Conservation (phyloP, 1,139 yeast species). For the Yamadazyma buinensis region DNA sequence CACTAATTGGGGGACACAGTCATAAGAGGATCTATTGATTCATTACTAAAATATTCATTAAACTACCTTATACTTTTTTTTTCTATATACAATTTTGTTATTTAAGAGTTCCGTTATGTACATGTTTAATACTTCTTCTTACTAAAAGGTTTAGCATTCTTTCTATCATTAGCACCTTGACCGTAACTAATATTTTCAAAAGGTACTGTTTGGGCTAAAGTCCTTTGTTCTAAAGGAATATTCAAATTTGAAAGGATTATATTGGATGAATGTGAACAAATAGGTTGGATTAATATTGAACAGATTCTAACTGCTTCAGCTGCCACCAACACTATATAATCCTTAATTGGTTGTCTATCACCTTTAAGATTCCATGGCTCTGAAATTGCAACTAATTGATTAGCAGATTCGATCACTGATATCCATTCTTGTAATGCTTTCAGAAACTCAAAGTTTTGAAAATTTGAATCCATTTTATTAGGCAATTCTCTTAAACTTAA, state of each 20-base stretch:
- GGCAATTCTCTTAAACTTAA: constrained; percentile 22
- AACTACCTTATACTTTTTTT: too few species aligned
- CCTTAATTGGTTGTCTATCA: constrained; percentile 27
- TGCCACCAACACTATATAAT: constrained; percentile 56
- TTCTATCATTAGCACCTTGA: constrained; percentile 25
- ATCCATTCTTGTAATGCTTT: constrained; percentile 63
- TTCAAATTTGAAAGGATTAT: constrained; percentile 58
- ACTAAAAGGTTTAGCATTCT: constrained; percentile 5
- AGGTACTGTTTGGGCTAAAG: constrained; percentile 52
- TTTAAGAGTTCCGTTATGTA: too few species aligned
- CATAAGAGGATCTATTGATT: too few species aligned
- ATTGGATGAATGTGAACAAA: constrained; percentile 63
- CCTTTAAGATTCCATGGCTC: constrained; percentile 64
- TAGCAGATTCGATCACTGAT: constrained; percentile 57
- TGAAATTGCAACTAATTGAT: constrained; percentile 54
- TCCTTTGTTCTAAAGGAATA: constrained; percentile 15
- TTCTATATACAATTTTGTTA: too few species aligned
- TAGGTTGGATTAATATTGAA: constrained; percentile 64
- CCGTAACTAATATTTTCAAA: constrained; percentile 37
- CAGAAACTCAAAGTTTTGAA: constrained; percentile 51
- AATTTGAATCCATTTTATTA: constrained; percentile 34
- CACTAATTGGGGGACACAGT: too few species aligned
- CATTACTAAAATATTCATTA: too few species aligned
- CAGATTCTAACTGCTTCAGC: constrained; percentile 70
- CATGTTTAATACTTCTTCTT: too few species aligned